These are phyloP conservation scores for Funneliformis mosseae DNA, from an alignment of 192 early-diverging fungal genomes.

Conservation along the genomic window DNA sequence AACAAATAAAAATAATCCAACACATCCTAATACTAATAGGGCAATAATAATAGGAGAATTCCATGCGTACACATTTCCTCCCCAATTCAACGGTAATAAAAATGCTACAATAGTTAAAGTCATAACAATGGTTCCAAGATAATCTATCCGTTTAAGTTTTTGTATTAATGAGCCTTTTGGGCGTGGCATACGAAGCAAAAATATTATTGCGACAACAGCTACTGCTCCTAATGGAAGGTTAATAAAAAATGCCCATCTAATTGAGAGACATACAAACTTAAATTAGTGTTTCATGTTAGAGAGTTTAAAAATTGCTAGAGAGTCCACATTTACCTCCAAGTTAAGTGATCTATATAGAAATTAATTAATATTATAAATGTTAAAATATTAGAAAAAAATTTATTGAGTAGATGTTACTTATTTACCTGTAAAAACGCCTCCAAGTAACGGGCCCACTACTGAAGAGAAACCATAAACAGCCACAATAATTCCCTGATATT, in stretches of 20 bases:
- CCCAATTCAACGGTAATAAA: slow-evolving; percentile 73
- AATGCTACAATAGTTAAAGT: slow-evolving; percentile 59
- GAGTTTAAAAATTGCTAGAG: background rate
- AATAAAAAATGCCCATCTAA: slow-evolving; percentile 60
- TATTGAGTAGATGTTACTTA: background rate
- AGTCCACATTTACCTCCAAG: slow-evolving; percentile 47
- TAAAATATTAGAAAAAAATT: background rate
- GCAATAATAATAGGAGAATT: slow-evolving; percentile 55
- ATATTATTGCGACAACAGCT: slow-evolving; percentile 42
- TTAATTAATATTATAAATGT: background rate
- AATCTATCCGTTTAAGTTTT: slow-evolving; percentile 68
- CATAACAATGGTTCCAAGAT: slow-evolving; percentile 55
- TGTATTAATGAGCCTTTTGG: slow-evolving; percentile 47
- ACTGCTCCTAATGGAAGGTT: slow-evolving; percentile 61
- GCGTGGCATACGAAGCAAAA: slow-evolving; percentile 59
- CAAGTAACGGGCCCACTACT: slow-evolving; percentile 59
- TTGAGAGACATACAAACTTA: too few species aligned
- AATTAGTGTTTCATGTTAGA: background rate
- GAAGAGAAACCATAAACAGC: slow-evolving; percentile 56
- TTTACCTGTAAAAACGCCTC: slow-evolving; percentile 53
- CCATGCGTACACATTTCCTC: slow-evolving; percentile 74
- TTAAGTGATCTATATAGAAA: slow-evolving; percentile 47
- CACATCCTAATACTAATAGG: slow-evolving; percentile 54
- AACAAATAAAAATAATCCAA: slow-evolving; percentile 56
- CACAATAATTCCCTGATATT: slow-evolving; percentile 61